Conservation (phyloP, 140 eudicot genomes). For the Anethum foeniculum region DNA sequence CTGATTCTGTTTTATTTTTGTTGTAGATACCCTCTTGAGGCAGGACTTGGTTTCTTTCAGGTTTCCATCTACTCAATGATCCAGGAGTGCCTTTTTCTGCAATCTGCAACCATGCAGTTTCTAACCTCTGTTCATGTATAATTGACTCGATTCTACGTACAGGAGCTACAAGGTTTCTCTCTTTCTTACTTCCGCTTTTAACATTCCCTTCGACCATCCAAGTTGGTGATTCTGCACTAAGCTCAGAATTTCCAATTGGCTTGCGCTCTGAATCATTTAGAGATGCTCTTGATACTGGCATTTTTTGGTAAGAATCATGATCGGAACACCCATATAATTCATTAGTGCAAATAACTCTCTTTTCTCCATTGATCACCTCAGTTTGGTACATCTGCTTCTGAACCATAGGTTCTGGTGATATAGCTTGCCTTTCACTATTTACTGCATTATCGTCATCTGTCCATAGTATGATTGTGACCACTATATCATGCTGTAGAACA, state of each 20-base stretch:
- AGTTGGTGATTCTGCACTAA: constrained; percentile 15
- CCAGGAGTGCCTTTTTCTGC: constrained; percentile 89
- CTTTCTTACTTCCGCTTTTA: constrained; percentile 21
- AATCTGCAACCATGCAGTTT: constrained; percentile 94
- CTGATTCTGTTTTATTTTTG: constrained; percentile 29
- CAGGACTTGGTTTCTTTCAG: constrained; percentile 83
- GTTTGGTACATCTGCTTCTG: constrained; percentile 31
- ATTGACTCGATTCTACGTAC: constrained; percentile 85
- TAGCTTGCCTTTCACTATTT: constrained; percentile 5
- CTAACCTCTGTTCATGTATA: constrained; percentile 77
- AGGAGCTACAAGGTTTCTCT: constrained; percentile 43
- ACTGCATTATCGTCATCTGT: constrained; percentile 32
- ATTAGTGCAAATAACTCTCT: constrained; percentile 1
- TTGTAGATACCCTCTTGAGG: constrained; percentile 61
- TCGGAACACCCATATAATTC: constrained; percentile 20
- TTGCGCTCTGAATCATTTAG: constrained; percentile 25
- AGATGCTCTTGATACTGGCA: constrained; percentile 27
- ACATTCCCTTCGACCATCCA: constrained; percentile 19
- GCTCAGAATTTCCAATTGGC: constrained; percentile 15
- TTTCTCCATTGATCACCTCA: constrained; percentile 11
- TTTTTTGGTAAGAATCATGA: constrained; percentile 25
- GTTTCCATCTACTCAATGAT: constrained; percentile 58
- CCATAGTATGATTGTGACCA: constrained; percentile 48
- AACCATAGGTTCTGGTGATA: constrained; percentile 22
- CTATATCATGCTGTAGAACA: constrained; percentile 56